Conservation (phyloP, 352 stramenopile species). For the Albugo candida region DNA sequence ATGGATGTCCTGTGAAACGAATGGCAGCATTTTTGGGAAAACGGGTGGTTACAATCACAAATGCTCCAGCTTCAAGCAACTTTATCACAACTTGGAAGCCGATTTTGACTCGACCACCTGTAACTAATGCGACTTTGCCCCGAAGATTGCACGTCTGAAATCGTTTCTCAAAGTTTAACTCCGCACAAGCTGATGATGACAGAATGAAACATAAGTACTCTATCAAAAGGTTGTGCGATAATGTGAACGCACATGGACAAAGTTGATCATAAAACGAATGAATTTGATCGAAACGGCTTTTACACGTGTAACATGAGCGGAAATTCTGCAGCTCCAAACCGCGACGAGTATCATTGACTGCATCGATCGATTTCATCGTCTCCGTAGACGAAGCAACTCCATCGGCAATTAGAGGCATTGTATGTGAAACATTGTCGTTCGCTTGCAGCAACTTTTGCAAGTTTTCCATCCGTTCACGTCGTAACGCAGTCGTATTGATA, state of each 20-base stretch:
- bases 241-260: slow-evolving; percentile 38
- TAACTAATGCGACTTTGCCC: slow-evolving; percentile 86
- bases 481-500: slow-evolving; percentile 82
- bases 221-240: background rate
- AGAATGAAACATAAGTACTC: background rate
- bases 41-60: slow-evolving; percentile 88
- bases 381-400: slow-evolving; percentile 24
- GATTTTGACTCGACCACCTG: slow-evolving; percentile 93
- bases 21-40: slow-evolving; percentile 87
- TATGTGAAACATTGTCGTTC: slow-evolving; percentile 24
- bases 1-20: slow-evolving; percentile 78
- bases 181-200: slow-evolving; percentile 37
- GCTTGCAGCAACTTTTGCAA: slow-evolving; percentile 80
- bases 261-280: slow-evolving; percentile 94
- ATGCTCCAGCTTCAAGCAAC: slow-evolving; percentile 79
- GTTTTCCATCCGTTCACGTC: slow-evolving; percentile 81
- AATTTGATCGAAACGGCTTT: slow-evolving; percentile 86
- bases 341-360: slow-evolving; percentile 27
- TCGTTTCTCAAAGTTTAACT: slow-evolving; percentile 89
- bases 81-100: slow-evolving; percentile 90
- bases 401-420: slow-evolving; percentile 82
- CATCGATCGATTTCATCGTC: slow-evolving; percentile 34
- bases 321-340: slow-evolving; percentile 47
- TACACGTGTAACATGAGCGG: slow-evolving; percentile 94
- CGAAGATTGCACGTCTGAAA: slow-evolving; percentile 80